A percentile compares a stretch with the other conserved stretches of the same genome.
phyloP scores from a whole-genome alignment of 192 early-diverging fungal species.

The Lunasporangiospora selenospora region DNA sequence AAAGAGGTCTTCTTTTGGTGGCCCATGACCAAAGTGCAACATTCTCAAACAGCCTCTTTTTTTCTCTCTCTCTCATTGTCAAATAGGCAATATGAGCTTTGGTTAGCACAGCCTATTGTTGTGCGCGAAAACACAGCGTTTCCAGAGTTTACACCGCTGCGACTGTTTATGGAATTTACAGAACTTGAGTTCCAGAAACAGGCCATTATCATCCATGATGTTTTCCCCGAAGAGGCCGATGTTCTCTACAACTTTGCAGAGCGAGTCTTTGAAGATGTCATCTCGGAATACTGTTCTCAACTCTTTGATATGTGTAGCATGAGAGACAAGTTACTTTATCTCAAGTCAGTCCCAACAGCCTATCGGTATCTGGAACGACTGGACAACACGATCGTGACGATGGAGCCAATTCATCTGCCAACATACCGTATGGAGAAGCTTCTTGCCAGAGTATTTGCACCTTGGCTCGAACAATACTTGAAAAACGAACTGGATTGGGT shows the following conservation, averaged over 20 bases:
- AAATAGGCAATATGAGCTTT: constrained; percentile 47
- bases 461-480: constrained; percentile 73
- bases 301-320: constrained; percentile 68
- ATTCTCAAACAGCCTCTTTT: too few species aligned
- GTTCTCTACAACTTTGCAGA: constrained; percentile 76
- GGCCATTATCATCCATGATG: constrained; percentile 63
- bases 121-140: constrained; percentile 34
- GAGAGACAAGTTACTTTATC: constrained; percentile 65
- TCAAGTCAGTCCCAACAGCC: constrained; percentile 70
- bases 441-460: constrained; percentile 66
- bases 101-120: constrained; percentile 31
- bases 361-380: constrained; percentile 69
- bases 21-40: too few species aligned
- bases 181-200: constrained; percentile 73
- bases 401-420: constrained; percentile 51
- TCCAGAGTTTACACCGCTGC: constrained; percentile 51
- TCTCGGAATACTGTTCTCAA: constrained; percentile 76
- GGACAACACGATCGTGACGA: constrained; percentile 47
- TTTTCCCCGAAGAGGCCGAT: constrained; percentile 73
- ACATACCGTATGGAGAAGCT: constrained; percentile 52
- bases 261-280: constrained; percentile 84
- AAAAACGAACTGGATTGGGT: constrained; percentile 71
- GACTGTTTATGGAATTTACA: constrained; percentile 70
- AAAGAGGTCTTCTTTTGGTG: too few species aligned
- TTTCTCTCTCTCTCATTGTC: too few species aligned